phyloP scores from a whole-genome alignment of 345 rosid genomes.

The Laguncularia racemosa region DNA sequence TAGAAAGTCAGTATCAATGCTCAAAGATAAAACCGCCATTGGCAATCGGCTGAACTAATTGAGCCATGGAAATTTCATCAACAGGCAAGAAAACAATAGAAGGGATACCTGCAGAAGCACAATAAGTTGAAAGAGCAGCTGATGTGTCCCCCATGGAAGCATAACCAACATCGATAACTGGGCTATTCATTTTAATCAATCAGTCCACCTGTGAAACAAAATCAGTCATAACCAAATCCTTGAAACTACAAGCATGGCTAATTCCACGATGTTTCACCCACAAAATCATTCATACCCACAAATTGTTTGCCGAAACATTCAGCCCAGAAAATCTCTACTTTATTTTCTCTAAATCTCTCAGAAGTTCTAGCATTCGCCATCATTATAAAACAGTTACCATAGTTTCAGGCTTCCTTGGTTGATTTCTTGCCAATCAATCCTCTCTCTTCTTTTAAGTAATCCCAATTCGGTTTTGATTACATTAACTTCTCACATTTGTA shows the following conservation, averaged over 20 bases:
- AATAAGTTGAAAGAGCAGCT: slow-evolving; percentile 78
- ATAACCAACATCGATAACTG: slow-evolving; percentile 81
- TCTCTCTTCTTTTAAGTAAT: too few relatives aligned
- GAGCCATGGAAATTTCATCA: slow-evolving; percentile 86
- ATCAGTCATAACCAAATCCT: slow-evolving; percentile 92
- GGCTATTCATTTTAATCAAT: slow-evolving; percentile 55
- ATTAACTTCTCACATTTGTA: too few relatives aligned
- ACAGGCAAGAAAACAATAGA: slow-evolving; percentile 84
- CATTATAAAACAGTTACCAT: too few relatives aligned
- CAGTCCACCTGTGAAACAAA: slow-evolving; percentile 89
- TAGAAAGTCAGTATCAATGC: slow-evolving; percentile 88
- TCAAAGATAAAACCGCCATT: slow-evolving; percentile 86
- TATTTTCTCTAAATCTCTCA: too few relatives aligned
- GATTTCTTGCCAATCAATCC: too few relatives aligned
- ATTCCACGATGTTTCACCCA: slow-evolving; percentile 97
- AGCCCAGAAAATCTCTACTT: too few relatives aligned
- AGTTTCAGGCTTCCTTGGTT: too few relatives aligned
- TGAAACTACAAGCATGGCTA: slow-evolving; percentile 87
- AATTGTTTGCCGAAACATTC: slow-evolving; percentile 76
- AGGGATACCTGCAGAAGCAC: slow-evolving; percentile 87
- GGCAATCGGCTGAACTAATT: slow-evolving; percentile 86
- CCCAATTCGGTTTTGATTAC: too few relatives aligned
- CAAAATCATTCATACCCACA: slow-evolving; percentile 69
- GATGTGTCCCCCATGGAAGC: slow-evolving; percentile 95
- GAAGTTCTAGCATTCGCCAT: too few relatives aligned